phyloP scores from a whole-genome alignment of 2,329 filamentous ascomycete genomes.

The Neonectria neomacrospora region DNA sequence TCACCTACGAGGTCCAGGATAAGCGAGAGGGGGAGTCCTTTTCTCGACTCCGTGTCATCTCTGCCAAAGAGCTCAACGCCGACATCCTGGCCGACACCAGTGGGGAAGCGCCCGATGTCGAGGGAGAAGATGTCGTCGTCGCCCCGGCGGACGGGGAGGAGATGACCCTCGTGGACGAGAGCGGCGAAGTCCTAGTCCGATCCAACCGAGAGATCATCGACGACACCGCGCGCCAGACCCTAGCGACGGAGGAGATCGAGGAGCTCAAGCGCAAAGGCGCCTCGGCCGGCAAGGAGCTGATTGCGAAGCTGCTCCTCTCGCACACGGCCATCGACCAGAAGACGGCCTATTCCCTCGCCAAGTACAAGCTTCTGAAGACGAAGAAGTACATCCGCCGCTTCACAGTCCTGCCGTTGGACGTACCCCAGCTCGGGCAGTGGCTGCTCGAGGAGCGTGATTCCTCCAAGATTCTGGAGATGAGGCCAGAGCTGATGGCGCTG shows the following conservation, averaged over 20 bases:
- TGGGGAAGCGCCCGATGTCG: slow-evolving; percentile 51
- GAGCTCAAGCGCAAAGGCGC: slow-evolving; percentile 78
- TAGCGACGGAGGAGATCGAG: slow-evolving; percentile 81
- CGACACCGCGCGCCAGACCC: slow-evolving; percentile 75
- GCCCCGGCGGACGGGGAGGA: slow-evolving; percentile 53
- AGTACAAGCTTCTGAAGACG: slow-evolving; percentile 94
- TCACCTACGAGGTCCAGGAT: slow-evolving; percentile 91
- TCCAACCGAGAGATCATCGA: slow-evolving; percentile 70
- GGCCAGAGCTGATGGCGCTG: slow-evolving; percentile 84
- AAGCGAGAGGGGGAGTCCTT: slow-evolving; percentile 71
- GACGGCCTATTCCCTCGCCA: slow-evolving; percentile 90
- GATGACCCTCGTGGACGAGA: slow-evolving; percentile 56
- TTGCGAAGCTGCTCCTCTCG: slow-evolving; percentile 90
- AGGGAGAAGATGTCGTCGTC: slow-evolving; percentile 56
- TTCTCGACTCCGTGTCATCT: slow-evolving; percentile 79
- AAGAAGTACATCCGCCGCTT: slow-evolving; percentile 94
- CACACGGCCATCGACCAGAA: slow-evolving; percentile 94
- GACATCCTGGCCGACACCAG: slow-evolving; percentile 71
- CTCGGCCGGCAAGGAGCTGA: slow-evolving; percentile 86
- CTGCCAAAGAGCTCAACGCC: slow-evolving; percentile 83
- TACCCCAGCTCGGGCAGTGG: slow-evolving; percentile 79
- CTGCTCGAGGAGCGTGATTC: slow-evolving; percentile 84
- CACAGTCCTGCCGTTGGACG: slow-evolving; percentile 84
- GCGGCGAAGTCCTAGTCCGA: slow-evolving; percentile 60
- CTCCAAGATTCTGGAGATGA: slow-evolving; percentile 82